Conservation (phyloP, 2,329 filamentous ascomycete species). For the Penicillium sp. region DNA sequence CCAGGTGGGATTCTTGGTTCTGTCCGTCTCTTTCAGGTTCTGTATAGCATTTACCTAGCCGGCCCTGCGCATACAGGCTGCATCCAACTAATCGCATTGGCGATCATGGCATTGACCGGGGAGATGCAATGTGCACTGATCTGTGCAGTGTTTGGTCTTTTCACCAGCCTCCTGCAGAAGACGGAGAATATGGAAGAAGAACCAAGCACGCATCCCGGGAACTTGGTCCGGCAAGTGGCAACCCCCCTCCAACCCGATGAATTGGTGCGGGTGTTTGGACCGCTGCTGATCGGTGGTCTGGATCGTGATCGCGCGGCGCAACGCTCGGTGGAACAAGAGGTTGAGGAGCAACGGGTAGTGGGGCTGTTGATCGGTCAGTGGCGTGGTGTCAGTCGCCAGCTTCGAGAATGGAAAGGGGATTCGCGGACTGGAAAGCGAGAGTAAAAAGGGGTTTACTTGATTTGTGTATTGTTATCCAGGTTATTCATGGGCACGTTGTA, state of each 20-base stretch:
- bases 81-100: slow-evolving; percentile 37
- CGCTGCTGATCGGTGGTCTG: slow-evolving; percentile 29
- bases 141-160: slow-evolving; percentile 42
- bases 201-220: slow-evolving; percentile 13
- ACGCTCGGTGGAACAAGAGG: slow-evolving; percentile 23
- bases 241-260: slow-evolving; percentile 27
- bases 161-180: slow-evolving; percentile 33
- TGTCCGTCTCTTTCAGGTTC: slow-evolving; percentile 29
- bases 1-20: slow-evolving; percentile 43
- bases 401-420: slow-evolving; percentile 11
- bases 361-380: slow-evolving; percentile 38
- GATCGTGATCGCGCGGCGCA: slow-evolving; percentile 10
- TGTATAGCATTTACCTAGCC: slow-evolving; percentile 32
- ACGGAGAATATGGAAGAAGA: slow-evolving; percentile 12
- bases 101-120: slow-evolving; percentile 37
- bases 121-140: slow-evolving; percentile 43
- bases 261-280: slow-evolving; percentile 35
- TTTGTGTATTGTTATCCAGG: neutral
- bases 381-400: slow-evolving; percentile 35
- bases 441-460: neutral
- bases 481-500: neutral
- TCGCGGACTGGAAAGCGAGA: neutral
- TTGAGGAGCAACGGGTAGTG: slow-evolving; percentile 31
- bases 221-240: slow-evolving; percentile 19
- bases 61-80: slow-evolving; percentile 21